Percentiles rank a stretch among this genome's conserved stretches.
Conservation (phyloP, 2,329 filamentous ascomycete species). For the Hypoxylon sp. region DNA sequence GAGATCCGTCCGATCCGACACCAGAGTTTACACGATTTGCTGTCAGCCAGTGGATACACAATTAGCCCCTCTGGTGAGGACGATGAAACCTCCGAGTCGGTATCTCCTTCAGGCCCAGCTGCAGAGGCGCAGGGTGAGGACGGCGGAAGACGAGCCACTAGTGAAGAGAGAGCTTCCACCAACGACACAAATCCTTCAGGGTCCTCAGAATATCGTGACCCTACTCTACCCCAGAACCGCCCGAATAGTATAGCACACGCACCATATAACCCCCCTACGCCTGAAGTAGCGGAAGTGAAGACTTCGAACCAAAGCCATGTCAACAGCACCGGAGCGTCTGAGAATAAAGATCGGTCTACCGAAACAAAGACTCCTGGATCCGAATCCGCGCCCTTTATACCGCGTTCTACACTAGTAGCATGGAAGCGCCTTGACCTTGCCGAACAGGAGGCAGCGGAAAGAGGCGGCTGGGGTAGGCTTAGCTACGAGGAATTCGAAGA, state of each 20-base stretch:
- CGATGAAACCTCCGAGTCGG: slow-evolving; percentile 37
- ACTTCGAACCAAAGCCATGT: not conserved
- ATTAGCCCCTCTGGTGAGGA: slow-evolving; percentile 51
- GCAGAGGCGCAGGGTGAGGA: slow-evolving; percentile 20
- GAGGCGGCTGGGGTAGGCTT: slow-evolving; percentile 86
- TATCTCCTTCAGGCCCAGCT: slow-evolving; percentile 31
- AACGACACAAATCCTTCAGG: slow-evolving; percentile 25
- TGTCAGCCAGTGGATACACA: slow-evolving; percentile 63
- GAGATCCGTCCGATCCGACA: slow-evolving; percentile 44
- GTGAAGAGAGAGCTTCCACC: slow-evolving; percentile 40
- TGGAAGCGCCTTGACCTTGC: slow-evolving; percentile 74
- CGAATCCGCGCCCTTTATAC: slow-evolving; percentile 52
- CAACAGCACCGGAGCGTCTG: not conserved
- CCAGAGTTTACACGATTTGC: slow-evolving; percentile 58
- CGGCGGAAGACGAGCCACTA: slow-evolving; percentile 40
- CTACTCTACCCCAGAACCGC: slow-evolving; percentile 78
- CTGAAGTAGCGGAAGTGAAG: not conserved
- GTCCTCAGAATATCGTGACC: slow-evolving; percentile 63
- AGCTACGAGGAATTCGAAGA: slow-evolving; percentile 84
- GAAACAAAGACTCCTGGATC: slow-evolving; percentile 33
- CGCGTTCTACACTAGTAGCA: slow-evolving; percentile 58
- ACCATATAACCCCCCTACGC: slow-evolving; percentile 27
- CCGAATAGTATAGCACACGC: slow-evolving; percentile 63
- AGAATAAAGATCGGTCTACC: slow-evolving; percentile 1
- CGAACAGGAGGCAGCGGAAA: slow-evolving; percentile 76